A percentile compares a stretch with the other conserved stretches of the same genome.
phyloP scores from a whole-genome alignment of 352 stramenopile species.

The Globisporangium spinosum region DNA sequence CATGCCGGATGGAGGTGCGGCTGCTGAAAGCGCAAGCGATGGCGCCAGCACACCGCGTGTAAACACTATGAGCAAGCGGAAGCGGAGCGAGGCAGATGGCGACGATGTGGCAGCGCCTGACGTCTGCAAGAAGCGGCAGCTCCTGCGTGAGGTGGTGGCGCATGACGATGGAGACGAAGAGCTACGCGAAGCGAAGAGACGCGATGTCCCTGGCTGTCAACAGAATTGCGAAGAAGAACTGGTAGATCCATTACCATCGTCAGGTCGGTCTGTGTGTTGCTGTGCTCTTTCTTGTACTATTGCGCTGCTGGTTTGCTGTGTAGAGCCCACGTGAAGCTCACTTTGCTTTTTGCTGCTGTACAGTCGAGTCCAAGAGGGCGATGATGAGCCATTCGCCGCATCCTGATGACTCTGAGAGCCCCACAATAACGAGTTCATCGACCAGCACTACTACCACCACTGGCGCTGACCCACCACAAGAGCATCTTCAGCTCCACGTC shows the following conservation, averaged over 20 bases:
- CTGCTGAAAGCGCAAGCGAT: background rate
- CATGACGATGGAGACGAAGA: background rate
- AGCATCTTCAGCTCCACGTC: constrained; percentile 25
- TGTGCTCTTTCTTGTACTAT: background rate
- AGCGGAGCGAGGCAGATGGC: background rate
- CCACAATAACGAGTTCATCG: background rate
- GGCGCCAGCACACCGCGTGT: too few relatives aligned
- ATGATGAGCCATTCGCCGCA: background rate
- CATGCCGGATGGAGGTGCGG: too few relatives aligned
- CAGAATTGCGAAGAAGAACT: background rate
- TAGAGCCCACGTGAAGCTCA: background rate
- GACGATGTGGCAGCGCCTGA: background rate
- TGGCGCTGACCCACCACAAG: background rate
- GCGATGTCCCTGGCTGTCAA: background rate
- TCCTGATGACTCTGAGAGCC: background rate
- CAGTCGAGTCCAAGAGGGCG: background rate
- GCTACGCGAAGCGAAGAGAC: constrained; percentile 3
- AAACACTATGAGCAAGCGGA: background rate
- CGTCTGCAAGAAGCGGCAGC: background rate
- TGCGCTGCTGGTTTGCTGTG: background rate
- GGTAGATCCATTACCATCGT: background rate
- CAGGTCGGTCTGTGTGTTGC: background rate
- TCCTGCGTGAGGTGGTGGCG: background rate
- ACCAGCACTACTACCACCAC: background rate
- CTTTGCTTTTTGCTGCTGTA: background rate